Percentiles rank a stretch among this genome's conserved stretches.
Evolutionary conservation across 352 stramenopile species (phyloP).

Genomic region (Thalassiosira hispida): DNA sequence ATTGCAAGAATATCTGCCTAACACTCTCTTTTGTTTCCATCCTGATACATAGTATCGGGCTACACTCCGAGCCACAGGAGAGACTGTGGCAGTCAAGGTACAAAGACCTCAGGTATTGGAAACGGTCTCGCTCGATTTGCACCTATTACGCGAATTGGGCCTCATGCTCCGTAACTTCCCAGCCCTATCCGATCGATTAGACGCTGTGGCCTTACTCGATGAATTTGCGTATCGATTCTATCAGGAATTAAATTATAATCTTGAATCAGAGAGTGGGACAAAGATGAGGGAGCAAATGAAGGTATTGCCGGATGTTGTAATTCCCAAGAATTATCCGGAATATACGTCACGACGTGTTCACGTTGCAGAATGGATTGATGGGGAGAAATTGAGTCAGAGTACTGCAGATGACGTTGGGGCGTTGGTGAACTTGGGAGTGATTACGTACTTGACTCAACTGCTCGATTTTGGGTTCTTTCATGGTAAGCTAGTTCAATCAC

Average conservation of each 20-base stretch:
- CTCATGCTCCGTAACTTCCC: constrained; percentile 77
- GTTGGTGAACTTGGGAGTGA: constrained; percentile 86
- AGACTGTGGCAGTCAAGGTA: constrained; percentile 86
- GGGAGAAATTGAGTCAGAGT: constrained; percentile 87
- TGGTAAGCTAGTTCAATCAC: constrained; percentile 40
- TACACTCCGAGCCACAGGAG: constrained; percentile 71
- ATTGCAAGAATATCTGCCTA: not conserved
- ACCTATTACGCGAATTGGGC: constrained; percentile 80
- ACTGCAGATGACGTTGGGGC: constrained; percentile 85
- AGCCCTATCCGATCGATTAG: constrained; percentile 72
- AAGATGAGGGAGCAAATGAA: constrained; percentile 85
- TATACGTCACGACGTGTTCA: constrained; percentile 87
- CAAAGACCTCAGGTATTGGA: constrained; percentile 82
- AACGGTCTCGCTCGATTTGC: constrained; percentile 86
- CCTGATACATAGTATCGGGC: constrained; percentile 54
- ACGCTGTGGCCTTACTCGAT: constrained; percentile 87
- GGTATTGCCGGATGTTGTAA: constrained; percentile 81
- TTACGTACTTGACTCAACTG: constrained; percentile 87
- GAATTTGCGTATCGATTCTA: constrained; percentile 89
- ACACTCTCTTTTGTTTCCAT: not conserved
- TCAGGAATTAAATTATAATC: constrained; percentile 88
- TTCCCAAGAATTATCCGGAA: constrained; percentile 86
- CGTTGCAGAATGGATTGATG: constrained; percentile 88
- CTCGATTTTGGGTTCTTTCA: constrained; percentile 88
- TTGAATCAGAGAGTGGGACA: constrained; percentile 86